Base-by-base conservation (phyloP, 345 rosid genomes). In the Erodium maritimum region DNA sequence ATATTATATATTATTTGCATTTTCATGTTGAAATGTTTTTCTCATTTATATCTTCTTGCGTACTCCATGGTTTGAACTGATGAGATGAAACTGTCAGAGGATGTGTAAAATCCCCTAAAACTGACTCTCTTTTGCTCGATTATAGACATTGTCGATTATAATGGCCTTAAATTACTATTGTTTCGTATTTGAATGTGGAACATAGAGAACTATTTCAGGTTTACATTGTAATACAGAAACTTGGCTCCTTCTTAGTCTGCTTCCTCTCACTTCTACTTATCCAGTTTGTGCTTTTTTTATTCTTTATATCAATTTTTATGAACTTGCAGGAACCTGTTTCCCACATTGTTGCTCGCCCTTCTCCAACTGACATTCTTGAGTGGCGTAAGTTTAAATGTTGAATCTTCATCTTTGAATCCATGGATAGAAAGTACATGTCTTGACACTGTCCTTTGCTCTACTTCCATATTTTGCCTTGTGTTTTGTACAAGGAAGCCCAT, bases 301-400 rank as follows among this genome's bases (percentile, higher is more conserved):
- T 14, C 48, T 9, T 42, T 4, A 42, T 42, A 10, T 11, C 58
- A 2, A n/a, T 65, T 55, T 13, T 65, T 46, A 46, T 12, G 64
- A 69, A 63, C 53, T 68, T 77, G 68, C 69, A 93, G 99, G 99
- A 93, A 66, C 99, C 97, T 22, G 95, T 89, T 66, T 77, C 99
- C 58, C 82, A 89, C 75, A 77, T 89, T 59, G 89, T 89, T 65
- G 97, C 99, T 46, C 83, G 91, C 57, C 99, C 97, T 79, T 89
- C 94, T 59, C 83, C 91, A 33, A 93, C 66, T 65, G 82, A 89
- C 72, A 89, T 89, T 69, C 99, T 93, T 50, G 97, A 93, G 60
- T 89, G 99, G 96, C 97, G 99, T 93, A 85, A 82, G 95, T 85
- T 65, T 25, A 59, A n/a, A 10, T 42, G 48, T 42, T 42, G 48